A percentile compares a stretch with the other conserved stretches of the same genome.
These are phyloP conservation scores for Jimgerdemannia flammicorona DNA, from an alignment of 192 early-diverging fungal genomes.

Conservation along the genomic window DNA sequence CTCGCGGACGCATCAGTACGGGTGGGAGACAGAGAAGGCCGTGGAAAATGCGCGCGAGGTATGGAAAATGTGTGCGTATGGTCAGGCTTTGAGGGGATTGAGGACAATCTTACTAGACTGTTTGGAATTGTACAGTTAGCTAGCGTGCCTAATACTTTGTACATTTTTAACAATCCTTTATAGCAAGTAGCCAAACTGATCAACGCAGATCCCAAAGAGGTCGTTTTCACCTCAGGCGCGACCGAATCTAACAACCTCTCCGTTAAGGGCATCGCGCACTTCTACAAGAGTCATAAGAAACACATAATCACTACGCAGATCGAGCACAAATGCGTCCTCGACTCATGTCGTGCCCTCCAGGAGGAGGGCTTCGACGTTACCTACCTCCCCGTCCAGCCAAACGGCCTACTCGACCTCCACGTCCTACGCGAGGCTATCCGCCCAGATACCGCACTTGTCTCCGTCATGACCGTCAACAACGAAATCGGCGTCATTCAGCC, in stretches of 20 bases:
- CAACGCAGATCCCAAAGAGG: conserved; percentile 93
- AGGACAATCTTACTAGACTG: no score
- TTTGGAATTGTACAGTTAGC: neutral
- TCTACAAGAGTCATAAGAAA: conserved; percentile 91
- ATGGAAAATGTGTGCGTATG: conserved; percentile 1
- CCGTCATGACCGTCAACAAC: conserved; percentile 97
- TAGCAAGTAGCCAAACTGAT: conserved; percentile 85
- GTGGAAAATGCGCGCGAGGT: conserved; percentile 86
- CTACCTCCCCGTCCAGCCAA: conserved; percentile 82
- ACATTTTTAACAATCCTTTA: conserved; percentile 6
- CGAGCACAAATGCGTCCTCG: conserved; percentile 98
- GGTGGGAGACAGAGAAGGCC: conserved; percentile 92
- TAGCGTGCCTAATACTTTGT: neutral
- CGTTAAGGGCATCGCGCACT: conserved; percentile 92
- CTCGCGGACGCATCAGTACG: conserved; percentile 94
- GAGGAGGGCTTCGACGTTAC: conserved; percentile 96
- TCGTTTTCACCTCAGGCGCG: conserved; percentile 93
- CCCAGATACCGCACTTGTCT: conserved; percentile 87
- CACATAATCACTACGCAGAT: conserved; percentile 97
- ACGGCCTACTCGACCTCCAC: conserved; percentile 82
- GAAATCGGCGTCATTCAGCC: conserved; percentile 98
- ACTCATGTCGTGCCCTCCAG: conserved; percentile 93
- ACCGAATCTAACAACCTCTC: conserved; percentile 96
- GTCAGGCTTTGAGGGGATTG: no score
- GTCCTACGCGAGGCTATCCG: conserved; percentile 79